These are phyloP conservation scores for Fallopia convolvulus DNA, from an alignment of 148 eudicot genomes.

Conservation along the genomic window DNA sequence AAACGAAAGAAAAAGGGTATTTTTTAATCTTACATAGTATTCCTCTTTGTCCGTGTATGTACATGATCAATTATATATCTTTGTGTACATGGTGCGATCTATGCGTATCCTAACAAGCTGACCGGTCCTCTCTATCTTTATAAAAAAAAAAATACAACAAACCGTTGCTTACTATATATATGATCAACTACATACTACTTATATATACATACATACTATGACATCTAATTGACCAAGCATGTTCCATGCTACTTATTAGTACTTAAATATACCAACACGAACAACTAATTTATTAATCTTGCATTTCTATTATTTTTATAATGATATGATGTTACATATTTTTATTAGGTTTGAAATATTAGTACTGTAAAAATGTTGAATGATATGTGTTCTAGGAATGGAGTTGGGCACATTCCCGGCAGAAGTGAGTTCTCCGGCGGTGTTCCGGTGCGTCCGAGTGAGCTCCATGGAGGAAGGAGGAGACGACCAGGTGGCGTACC, in stretches of 20 bases:
- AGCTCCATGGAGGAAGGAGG: constrained; percentile 39
- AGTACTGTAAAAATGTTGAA: not conserved
- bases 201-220: not conserved
- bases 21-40: not conserved
- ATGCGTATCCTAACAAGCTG: not conserved
- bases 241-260: too few relatives aligned
- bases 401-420: constrained; percentile 46
- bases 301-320: too few relatives aligned
- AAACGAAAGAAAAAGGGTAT: not conserved
- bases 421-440: constrained; percentile 38
- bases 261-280: too few relatives aligned
- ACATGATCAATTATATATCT: not conserved
- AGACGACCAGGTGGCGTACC: constrained; percentile 52
- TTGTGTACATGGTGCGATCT: too few relatives aligned
- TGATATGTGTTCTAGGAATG: not conserved
- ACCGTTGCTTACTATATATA: not conserved
- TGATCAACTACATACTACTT: not conserved
- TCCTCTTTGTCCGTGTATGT: not conserved
- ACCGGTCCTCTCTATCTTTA: not conserved
- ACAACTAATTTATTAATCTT: too few relatives aligned
- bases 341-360: not conserved
- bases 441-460: constrained; percentile 51
- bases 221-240: too few relatives aligned
- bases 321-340: not conserved
- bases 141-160: too few relatives aligned